Evolutionary conservation across 2,329 filamentous ascomycete genomes (phyloP), one percentile per base, ranked within the genome.

Genomic region (Exophiala spinifera): DNA sequence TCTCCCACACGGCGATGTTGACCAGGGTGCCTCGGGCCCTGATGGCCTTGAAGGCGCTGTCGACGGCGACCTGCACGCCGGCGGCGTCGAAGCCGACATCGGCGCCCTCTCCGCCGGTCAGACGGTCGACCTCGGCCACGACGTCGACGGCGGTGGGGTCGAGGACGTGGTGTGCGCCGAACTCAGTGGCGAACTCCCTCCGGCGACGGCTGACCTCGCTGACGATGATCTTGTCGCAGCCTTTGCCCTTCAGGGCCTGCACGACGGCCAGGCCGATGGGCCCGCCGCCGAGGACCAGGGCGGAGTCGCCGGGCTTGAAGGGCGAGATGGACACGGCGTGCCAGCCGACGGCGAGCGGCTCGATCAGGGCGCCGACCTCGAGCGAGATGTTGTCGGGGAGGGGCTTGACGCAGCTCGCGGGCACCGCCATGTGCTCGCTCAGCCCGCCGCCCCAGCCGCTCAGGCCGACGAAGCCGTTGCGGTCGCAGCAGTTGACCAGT

Each of bases 1-100:
- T 79, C 65, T 79, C 77, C 77, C 78, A 80, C 34, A 82, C 76
- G 7, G 79, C 79, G 48, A 81, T 78, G 51, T 81, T 81, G 51
- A 81, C 73, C 25, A 80, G 69, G 1, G 76, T 79, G 3, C 78
- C 79, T 40, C 76, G 63, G 11, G 76, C 76, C 36, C 77, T 72
- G 28, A 78, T 69, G 0, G 77, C 74, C 36, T 74, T 70, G 11
- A 81, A 69, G 1, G 76, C 78, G 49, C 72, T 67, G 49, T 80
- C 74, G 5, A 81, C 69, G 6, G 73, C 76, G 3, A 70, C 63
- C 61, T 81, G 79, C 11, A 81, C 76, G 10, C 79, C 79, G 1
- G 79, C 78, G 25, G 75, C 76, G 60, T 81, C 79, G 57, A 76
- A 81, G 0, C 73, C 75, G 5, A 80, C 68, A 58, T 81, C 72